Evolutionary conservation across 2,329 filamentous ascomycete species (phyloP), one percentile per base, ranked within the genome.

Genomic region (Teratosphaeria nubilosa): DNA sequence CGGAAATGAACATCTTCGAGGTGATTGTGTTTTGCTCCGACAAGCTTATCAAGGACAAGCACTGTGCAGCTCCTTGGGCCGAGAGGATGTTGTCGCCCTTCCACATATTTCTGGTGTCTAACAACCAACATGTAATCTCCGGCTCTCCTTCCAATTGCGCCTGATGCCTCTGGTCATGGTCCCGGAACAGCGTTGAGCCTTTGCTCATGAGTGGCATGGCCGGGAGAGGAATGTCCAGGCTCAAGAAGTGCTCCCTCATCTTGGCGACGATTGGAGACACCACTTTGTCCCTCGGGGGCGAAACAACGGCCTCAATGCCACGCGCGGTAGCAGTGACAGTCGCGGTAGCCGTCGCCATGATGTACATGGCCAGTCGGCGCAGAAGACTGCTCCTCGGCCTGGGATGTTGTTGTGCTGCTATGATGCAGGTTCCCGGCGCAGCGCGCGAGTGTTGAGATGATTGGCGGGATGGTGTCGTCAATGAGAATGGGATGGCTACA

Each of bases 1-100:
- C 88, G 22, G 67, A 63, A 31, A 72, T 65, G 62, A 72, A 72
- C 66, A 73, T 70, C 63, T 68, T 81, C 78, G 65, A 86, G 76
- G 70, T 86, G 83, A 74, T 83, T 14, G 74, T 72, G 55, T 78
- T 70, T 60, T 80, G 81, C 69, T 90, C 86, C 10, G 80, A 73
- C 1, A 73, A 65, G 50, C 71, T 74, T 60, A 80, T 67, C 20
- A 79, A 65, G 1, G 65, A 51, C 58, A 80, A 70, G 11, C 72
- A 74, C 60, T 76, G 72, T 51, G 73, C 63, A 10, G 77, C 78
- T 58, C 72, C 65, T 48, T 74, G 69, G 45, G 73, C 71, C 30
- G 73, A 64, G 58, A 69, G 67, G 55, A 80, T 79, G 58, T 73
- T 73, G 45, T 72, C 66, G 22, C 77, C 77, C 0, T 72, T 72